phyloP scores from a whole-genome alignment of 768 basidiomycete species.

The Myochromella boudieri region DNA sequence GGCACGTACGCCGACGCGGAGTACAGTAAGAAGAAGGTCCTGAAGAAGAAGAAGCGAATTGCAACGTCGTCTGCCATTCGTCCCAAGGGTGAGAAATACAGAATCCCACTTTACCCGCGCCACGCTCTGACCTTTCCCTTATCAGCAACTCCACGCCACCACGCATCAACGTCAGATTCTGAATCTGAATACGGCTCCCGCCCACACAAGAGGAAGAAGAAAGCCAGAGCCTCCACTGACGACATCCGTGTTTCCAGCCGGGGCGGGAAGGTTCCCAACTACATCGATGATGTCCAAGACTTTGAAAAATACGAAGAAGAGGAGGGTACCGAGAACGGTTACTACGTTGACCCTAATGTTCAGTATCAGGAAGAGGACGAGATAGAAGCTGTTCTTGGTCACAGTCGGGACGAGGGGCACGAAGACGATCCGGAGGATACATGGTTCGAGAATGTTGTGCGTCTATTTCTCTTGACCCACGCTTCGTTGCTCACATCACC shows the following conservation, averaged over 20 bases:
- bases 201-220: constrained; percentile 83
- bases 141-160: constrained; percentile 50
- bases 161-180: constrained; percentile 66
- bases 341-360: constrained; percentile 52
- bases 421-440: constrained; percentile 76
- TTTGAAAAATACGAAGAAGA: constrained; percentile 72
- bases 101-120: constrained; percentile 9
- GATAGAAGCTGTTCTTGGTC: constrained; percentile 89
- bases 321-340: constrained; percentile 54
- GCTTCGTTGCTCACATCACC: constrained; percentile 14
- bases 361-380: constrained; percentile 75
- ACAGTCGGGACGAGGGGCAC: constrained; percentile 81
- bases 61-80: constrained; percentile 45
- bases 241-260: constrained; percentile 79
- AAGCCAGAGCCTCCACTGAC: constrained; percentile 52
- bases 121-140: constrained; percentile 18
- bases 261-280: constrained; percentile 81
- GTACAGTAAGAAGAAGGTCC: constrained; percentile 67
- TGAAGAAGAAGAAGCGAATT: constrained; percentile 66
- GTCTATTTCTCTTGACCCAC: constrained; percentile 20
- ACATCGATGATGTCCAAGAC: constrained; percentile 79
- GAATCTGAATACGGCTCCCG: constrained; percentile 87
- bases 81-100: constrained; percentile 52
- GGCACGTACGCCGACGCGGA: constrained; percentile 79
- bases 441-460: constrained; percentile 86